phyloP scores from a whole-genome alignment of 2,329 filamentous ascomycete species.

The Aspergillus quadrilineatus region DNA sequence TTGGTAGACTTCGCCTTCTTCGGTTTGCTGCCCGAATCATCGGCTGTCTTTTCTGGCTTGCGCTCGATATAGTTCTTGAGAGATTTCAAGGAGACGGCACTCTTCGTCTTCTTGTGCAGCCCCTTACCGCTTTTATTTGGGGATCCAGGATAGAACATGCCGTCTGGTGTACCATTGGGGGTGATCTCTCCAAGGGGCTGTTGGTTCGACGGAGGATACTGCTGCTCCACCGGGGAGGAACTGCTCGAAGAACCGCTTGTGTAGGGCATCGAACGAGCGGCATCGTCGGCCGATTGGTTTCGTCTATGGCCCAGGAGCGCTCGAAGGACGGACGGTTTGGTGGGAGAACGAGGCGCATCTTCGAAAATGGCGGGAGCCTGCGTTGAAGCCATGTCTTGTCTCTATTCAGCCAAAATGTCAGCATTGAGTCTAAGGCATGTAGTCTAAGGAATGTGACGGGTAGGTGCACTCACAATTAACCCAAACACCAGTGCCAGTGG shows the following conservation, averaged over 20 bases:
- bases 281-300: conserved; percentile 42
- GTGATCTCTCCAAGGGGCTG: conserved; percentile 40
- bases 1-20: conserved; percentile 80
- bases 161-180: conserved; percentile 36
- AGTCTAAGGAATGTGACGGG: conserved; percentile 4
- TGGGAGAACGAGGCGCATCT: conserved; percentile 34
- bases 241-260: conserved; percentile 44
- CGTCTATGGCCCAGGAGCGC: conserved; percentile 54
- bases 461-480: conserved; percentile 18
- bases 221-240: conserved; percentile 49
- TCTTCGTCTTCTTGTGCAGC: conserved; percentile 56
- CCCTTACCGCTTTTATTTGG: conserved; percentile 38
- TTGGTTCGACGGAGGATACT: conserved; percentile 42
- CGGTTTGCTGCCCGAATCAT: conserved; percentile 44
- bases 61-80: conserved; percentile 49
- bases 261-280: conserved; percentile 29
- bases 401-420: conserved; percentile 4
- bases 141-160: conserved; percentile 28
- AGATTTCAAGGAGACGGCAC: conserved; percentile 54
- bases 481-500: not conserved
- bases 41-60: conserved; percentile 32
- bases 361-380: conserved; percentile 38
- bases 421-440: not conserved
- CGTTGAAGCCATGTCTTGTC: conserved; percentile 35
- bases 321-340: conserved; percentile 50